A percentile compares a stretch with the other conserved stretches of the same genome.
Conservation (phyloP, 768 basidiomycete genomes). For the Termitomyces sp. region DNA sequence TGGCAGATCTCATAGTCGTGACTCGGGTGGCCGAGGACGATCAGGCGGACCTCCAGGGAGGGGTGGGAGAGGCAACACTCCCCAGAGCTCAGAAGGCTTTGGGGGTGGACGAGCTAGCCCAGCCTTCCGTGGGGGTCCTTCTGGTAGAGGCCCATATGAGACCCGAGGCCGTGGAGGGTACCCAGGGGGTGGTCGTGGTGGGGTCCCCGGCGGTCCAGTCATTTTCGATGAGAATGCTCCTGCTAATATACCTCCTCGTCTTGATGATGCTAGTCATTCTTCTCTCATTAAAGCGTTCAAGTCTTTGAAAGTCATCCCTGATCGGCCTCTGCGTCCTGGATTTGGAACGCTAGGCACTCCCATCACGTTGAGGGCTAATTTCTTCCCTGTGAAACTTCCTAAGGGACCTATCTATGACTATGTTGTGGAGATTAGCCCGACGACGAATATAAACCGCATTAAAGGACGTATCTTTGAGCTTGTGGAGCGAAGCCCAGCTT, state of each 20-base stretch:
- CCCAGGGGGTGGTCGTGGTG: constrained; percentile 21
- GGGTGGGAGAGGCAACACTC: constrained; percentile 14
- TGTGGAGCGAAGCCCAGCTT: constrained; percentile 39
- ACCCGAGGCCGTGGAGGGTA: constrained; percentile 18
- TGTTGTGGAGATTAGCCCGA: constrained; percentile 46
- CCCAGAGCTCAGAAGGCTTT: constrained; percentile 10
- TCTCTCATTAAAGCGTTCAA: constrained; percentile 38
- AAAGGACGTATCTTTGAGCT: constrained; percentile 53
- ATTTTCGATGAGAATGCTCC: constrained; percentile 36
- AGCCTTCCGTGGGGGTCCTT: constrained; percentile 19
- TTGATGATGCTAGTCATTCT: constrained; percentile 28
- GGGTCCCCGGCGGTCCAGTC: constrained; percentile 26
- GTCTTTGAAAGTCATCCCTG: constrained; percentile 25
- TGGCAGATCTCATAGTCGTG: constrained; percentile 15
- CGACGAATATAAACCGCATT: constrained; percentile 38
- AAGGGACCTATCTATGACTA: constrained; percentile 55
- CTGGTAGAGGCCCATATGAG: constrained; percentile 19
- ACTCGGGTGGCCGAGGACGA: constrained; percentile 6
- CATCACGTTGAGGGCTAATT: constrained; percentile 57
- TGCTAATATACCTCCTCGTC: constrained; percentile 31
- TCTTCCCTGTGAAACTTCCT: constrained; percentile 52
- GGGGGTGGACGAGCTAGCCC: constrained; percentile 18
- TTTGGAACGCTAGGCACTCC: constrained; percentile 49
- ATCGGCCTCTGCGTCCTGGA: constrained; percentile 51
- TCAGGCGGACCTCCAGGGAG: constrained; percentile 14